Evolutionary conservation across 2,329 filamentous ascomycete genomes (phyloP), one percentile per base, ranked within the genome.

Genomic region (Cladosporium sp.): DNA sequence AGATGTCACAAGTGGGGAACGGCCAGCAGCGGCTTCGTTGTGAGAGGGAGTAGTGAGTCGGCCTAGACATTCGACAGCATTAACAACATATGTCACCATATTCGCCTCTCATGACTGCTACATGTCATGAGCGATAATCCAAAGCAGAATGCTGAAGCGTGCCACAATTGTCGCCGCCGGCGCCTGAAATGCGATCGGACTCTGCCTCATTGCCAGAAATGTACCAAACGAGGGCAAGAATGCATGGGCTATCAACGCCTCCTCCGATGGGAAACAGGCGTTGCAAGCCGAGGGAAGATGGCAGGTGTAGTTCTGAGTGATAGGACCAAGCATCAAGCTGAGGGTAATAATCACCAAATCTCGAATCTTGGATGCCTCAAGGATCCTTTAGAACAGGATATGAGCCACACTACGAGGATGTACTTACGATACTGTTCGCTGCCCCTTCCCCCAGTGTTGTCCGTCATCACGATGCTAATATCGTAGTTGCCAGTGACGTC

Each of bases 131-230:
- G 4, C 9, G 22, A 27, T 27, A 4, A 27, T 5, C 22, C 22
- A 27, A 27, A 4, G 9, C 5, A 27, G 22, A 27, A 9, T 27
- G 22, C 66, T 32, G 67, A 68, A 63, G 59, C 76, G 53, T 84
- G 80, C 64, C 78, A 83, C 66, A 83, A 82, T 67, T 84, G 80
- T 66, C 78, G 79, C 53, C 76, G 75, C 51, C 75, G 75, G 60
- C 76, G 81, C 57, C 74, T 80, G 63, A 78, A 79, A 59, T 84
- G 81, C 65, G 81, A 84, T 65, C 73, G 77, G 53, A 82, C 80
- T 29, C 67, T 76, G 43, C 80, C 80, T 20, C 71, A 67, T 51
- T 84, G 81, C 64, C 73, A 77, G 59, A 84, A 83, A 68, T 84
- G 80, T 63, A 65, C 69, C 48, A 71, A 69, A 57, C 70, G 74